phyloP scores from a whole-genome alignment of 345 rosid species.

The Lumnitzera racemosa region DNA sequence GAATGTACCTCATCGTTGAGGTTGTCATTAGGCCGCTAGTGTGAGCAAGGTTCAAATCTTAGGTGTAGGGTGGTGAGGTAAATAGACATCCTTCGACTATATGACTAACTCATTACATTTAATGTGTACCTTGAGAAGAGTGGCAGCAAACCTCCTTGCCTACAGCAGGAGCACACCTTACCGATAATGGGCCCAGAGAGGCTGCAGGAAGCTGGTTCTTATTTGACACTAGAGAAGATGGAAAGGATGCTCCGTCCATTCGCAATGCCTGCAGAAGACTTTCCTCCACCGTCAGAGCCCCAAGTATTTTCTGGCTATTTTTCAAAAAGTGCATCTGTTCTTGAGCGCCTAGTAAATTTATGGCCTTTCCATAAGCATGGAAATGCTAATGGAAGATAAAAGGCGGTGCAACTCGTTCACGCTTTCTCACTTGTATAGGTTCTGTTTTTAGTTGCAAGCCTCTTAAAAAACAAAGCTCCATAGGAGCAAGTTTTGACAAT shows the following conservation, averaged over 20 bases:
- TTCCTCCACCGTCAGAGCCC: slow-evolving; percentile 75
- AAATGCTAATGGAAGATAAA: slow-evolving; percentile 29
- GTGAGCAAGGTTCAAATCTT: no score
- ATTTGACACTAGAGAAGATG: slow-evolving; percentile 81
- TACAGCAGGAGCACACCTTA: slow-evolving; percentile 86
- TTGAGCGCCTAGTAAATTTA: slow-evolving; percentile 67
- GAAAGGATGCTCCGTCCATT: slow-evolving; percentile 86
- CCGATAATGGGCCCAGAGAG: slow-evolving; percentile 99
- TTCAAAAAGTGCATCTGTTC: slow-evolving; percentile 81
- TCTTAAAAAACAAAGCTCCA: no score
- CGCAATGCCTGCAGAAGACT: slow-evolving; percentile 98
- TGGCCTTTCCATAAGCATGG: slow-evolving; percentile 64
- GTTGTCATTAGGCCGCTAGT: no score
- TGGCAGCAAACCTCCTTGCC: slow-evolving; percentile 49
- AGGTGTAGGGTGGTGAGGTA: no score
- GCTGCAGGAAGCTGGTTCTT: slow-evolving; percentile 78
- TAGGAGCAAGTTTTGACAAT: no score
- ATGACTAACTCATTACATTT: neutral
- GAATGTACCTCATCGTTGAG: no score
- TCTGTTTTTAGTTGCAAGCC: neutral
- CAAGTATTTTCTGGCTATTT: slow-evolving; percentile 95
- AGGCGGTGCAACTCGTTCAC: neutral
- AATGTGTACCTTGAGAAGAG: slow-evolving; percentile 31
- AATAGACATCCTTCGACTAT: no score
- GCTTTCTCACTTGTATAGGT: neutral